Conservation (phyloP, 2,329 filamentous ascomycete species). For the Trichoderma hamatum region DNA sequence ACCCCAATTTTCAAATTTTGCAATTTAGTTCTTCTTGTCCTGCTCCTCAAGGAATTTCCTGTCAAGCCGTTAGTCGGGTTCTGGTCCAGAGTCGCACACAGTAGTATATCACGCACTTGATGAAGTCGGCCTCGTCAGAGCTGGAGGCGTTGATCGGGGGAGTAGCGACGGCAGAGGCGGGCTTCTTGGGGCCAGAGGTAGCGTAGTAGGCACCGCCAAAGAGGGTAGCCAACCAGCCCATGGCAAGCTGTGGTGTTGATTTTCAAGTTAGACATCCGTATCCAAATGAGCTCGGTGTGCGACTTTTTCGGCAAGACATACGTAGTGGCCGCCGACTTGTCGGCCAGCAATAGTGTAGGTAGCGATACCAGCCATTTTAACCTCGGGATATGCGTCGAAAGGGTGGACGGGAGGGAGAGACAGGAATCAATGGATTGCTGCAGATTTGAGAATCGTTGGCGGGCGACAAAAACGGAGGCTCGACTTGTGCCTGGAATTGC, state of each 20-base stretch:
- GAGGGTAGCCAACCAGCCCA: slow-evolving; percentile 56
- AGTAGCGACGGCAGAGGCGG: slow-evolving; percentile 47
- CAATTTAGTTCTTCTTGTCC: slow-evolving; percentile 46
- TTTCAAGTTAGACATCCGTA: slow-evolving; percentile 29
- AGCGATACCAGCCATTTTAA: slow-evolving; percentile 45
- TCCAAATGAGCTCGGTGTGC: slow-evolving; percentile 6
- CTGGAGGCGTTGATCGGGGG: slow-evolving; percentile 65
- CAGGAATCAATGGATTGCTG: slow-evolving; percentile 22
- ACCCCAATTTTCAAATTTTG: slow-evolving; percentile 29
- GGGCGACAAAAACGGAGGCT: slow-evolving; percentile 25
- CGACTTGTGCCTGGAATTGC: slow-evolving; percentile 40
- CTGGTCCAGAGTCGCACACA: slow-evolving; percentile 7
- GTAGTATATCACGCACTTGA: slow-evolving; percentile 56
- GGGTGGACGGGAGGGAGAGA: slow-evolving; percentile 9
- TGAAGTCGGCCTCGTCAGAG: slow-evolving; percentile 66
- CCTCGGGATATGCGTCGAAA: slow-evolving; percentile 27
- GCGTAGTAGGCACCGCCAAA: slow-evolving; percentile 54
- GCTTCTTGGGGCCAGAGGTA: slow-evolving; percentile 49
- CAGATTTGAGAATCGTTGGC: slow-evolving; percentile 29
- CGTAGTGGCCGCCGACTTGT: slow-evolving; percentile 64
- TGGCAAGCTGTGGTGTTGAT: slow-evolving; percentile 53
- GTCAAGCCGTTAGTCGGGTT: slow-evolving; percentile 34
- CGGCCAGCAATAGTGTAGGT: slow-evolving; percentile 61
- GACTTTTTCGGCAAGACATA: slow-evolving; percentile 44
- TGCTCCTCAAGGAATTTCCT: slow-evolving; percentile 48